Evolutionary conservation across 371 early-diverging fungal species (phyloP).

Genomic region (Mortierella sp.): DNA sequence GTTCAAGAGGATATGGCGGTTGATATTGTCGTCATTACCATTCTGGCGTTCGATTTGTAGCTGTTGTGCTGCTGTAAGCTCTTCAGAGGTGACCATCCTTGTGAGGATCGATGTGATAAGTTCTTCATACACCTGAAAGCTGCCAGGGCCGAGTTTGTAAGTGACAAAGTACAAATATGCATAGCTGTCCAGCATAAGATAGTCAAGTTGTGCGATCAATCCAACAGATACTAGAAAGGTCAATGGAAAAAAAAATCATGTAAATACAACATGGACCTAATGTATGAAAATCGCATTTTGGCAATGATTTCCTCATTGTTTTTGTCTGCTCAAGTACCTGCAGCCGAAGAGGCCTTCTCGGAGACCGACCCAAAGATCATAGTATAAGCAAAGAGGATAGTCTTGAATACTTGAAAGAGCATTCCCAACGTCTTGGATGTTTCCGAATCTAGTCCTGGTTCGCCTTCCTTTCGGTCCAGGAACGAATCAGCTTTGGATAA

Average conservation of each 20-base stretch:
- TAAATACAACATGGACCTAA: not conserved
- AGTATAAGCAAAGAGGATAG: constrained; percentile 49
- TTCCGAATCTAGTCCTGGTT: constrained; percentile 24
- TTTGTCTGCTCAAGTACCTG: constrained; percentile 22
- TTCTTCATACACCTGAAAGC: constrained; percentile 53
- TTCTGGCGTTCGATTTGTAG: not conserved
- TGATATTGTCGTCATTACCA: constrained; percentile 9
- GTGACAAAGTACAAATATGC: constrained; percentile 49
- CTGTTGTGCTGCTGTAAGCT: not conserved
- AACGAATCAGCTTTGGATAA: constrained; percentile 37
- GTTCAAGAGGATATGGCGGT: constrained; percentile 36
- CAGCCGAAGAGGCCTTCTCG: constrained; percentile 32
- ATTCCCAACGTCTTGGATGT: constrained; percentile 26
- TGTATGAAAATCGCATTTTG: not conserved
- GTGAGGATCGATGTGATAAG: constrained; percentile 48
- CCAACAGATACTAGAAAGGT: constrained; percentile 25
- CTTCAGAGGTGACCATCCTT: constrained; percentile 40
- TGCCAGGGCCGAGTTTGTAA: constrained; percentile 49
- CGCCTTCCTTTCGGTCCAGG: constrained; percentile 13
- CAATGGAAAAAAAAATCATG: not conserved
- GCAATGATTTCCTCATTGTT: no score
- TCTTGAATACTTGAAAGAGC: constrained; percentile 51
- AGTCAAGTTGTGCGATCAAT: constrained; percentile 30
- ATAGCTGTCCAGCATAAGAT: constrained; percentile 52
- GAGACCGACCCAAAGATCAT: constrained; percentile 53